A percentile compares a stretch with the other conserved stretches of the same genome.
Evolutionary conservation across 805 yeast species (phyloP).

Genomic region (Kockiozyma suomiensis): DNA sequence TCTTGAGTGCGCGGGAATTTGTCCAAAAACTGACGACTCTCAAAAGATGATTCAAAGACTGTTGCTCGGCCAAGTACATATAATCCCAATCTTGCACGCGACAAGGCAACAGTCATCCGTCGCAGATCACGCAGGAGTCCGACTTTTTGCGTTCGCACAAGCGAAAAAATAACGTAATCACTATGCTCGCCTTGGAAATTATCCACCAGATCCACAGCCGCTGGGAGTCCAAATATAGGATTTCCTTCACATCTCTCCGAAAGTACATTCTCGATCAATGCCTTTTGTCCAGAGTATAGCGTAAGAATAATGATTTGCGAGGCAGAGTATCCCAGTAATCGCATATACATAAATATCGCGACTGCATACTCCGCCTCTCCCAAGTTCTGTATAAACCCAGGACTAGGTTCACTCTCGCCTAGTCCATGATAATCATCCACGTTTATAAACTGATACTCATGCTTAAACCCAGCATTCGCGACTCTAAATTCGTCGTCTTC

Average conservation of each 20-base stretch:
- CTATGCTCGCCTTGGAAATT: slow-evolving; percentile 40
- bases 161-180: slow-evolving; percentile 44
- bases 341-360: slow-evolving; percentile 51
- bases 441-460: slow-evolving; percentile 42
- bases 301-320: slow-evolving; percentile 49
- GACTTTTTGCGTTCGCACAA: slow-evolving; percentile 42
- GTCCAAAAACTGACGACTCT: slow-evolving; percentile 24
- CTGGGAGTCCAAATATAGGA: slow-evolving; percentile 41
- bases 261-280: slow-evolving; percentile 49
- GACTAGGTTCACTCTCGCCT: slow-evolving; percentile 41
- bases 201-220: slow-evolving; percentile 39
- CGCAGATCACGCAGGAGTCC: slow-evolving; percentile 38
- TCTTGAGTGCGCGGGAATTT: slow-evolving; percentile 11
- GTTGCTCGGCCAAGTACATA: slow-evolving; percentile 40
- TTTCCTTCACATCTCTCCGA: slow-evolving; percentile 38
- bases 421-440: slow-evolving; percentile 41
- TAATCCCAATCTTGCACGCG: slow-evolving; percentile 44
- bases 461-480: slow-evolving; percentile 47
- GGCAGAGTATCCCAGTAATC: slow-evolving; percentile 49
- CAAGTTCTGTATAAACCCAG: slow-evolving; percentile 45
- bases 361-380: slow-evolving; percentile 55
- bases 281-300: slow-evolving; percentile 47
- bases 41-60: slow-evolving; percentile 26
- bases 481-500: slow-evolving; percentile 19
- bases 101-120: slow-evolving; percentile 39